Evolutionary conservation across 768 basidiomycete genomes (phyloP).

Genomic region (Mycena pura): DNA sequence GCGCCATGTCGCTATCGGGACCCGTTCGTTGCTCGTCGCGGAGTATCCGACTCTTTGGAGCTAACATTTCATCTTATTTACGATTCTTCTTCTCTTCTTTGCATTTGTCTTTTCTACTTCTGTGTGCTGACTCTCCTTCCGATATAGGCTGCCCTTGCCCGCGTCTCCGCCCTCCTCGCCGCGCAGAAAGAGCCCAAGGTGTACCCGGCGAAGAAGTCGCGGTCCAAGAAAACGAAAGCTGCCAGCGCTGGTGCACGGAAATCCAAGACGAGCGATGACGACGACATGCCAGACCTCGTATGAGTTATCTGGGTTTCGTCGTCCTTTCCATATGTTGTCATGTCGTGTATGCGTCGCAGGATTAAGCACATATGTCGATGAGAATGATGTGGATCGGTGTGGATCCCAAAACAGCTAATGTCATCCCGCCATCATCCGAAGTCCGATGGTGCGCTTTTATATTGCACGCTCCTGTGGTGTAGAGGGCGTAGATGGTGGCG

Average conservation of each 20-base stretch:
- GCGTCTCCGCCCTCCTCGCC: slow-evolving; percentile 73
- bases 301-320: not conserved
- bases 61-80: slow-evolving; percentile 50
- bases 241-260: slow-evolving; percentile 26
- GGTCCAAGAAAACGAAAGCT: slow-evolving; percentile 69
- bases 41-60: slow-evolving; percentile 75
- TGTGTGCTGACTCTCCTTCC: slow-evolving; percentile 37
- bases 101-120: slow-evolving; percentile 18
- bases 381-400: not conserved
- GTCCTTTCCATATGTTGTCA: slow-evolving; percentile 5
- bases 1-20: slow-evolving; percentile 83
- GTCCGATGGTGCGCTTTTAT: too few relatives aligned
- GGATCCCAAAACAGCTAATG: too few relatives aligned
- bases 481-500: too few relatives aligned
- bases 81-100: slow-evolving; percentile 22
- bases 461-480: too few relatives aligned
- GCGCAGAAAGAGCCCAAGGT: slow-evolving; percentile 77
- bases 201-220: slow-evolving; percentile 68
- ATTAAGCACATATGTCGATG: slow-evolving; percentile 3
- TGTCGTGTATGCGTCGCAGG: not conserved
- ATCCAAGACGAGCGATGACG: slow-evolving; percentile 22
- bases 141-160: slow-evolving; percentile 73
- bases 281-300: slow-evolving; percentile 25
- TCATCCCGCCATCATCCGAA: too few relatives aligned
- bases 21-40: slow-evolving; percentile 67